These are phyloP conservation scores for Chernovozyma aurita DNA, from an alignment of 1,139 yeast species.

Conservation along the genomic window DNA sequence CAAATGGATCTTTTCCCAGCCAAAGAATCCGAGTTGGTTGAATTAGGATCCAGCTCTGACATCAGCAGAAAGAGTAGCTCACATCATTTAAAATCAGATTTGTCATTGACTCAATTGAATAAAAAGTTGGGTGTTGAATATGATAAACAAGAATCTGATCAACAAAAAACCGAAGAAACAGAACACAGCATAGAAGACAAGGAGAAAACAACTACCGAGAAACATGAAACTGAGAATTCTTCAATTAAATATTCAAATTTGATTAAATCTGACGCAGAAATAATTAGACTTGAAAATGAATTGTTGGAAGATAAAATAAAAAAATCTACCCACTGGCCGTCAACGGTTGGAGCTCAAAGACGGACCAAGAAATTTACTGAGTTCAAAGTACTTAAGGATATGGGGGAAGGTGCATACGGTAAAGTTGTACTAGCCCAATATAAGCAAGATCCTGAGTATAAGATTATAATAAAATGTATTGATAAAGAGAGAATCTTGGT, in stretches of 20 bases:
- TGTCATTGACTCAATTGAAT: constrained; percentile 12
- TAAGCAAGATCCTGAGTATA: constrained; percentile 55
- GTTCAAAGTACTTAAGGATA: constrained; percentile 63
- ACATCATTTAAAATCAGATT: constrained; percentile 24
- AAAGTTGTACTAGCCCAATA: constrained; percentile 80
- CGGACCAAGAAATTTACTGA: constrained; percentile 68
- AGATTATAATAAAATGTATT: constrained; percentile 80
- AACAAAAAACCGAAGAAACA: constrained; percentile 1
- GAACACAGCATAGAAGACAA: constrained; percentile 3
- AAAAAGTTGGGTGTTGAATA: constrained; percentile 5
- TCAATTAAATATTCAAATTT: neutral
- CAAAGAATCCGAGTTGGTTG: constrained; percentile 29
- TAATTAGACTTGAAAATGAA: constrained; percentile 31
- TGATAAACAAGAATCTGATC: neutral
- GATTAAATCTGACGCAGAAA: constrained; percentile 5
- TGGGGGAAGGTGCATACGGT: constrained; percentile 98
- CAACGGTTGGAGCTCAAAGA: constrained; percentile 53
- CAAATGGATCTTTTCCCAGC: constrained; percentile 49
- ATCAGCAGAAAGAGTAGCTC: constrained; percentile 30
- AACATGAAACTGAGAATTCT: constrained; percentile 1
- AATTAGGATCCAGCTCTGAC: constrained; percentile 27
- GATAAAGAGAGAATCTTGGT: constrained; percentile 89
- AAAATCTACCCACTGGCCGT: constrained; percentile 48
- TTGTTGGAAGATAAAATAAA: constrained; percentile 30
- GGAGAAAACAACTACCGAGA: constrained; percentile 1